Percentiles rank a stretch among this genome's conserved stretches.
phyloP scores from a whole-genome alignment of 139 green algal genomes.

The Micractinium sp. region DNA sequence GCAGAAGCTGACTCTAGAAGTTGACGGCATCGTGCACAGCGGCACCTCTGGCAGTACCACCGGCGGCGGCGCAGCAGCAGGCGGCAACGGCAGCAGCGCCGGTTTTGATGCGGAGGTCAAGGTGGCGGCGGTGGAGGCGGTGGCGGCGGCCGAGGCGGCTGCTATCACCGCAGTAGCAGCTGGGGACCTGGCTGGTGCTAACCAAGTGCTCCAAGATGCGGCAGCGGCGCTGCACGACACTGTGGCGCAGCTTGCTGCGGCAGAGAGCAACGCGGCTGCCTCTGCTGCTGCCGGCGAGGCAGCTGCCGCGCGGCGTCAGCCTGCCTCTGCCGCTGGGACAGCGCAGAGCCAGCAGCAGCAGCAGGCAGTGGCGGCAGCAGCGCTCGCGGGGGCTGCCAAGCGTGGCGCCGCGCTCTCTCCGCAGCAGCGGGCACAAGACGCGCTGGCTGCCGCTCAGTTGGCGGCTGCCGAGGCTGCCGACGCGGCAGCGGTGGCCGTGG shows the following conservation, averaged over 20 bases:
- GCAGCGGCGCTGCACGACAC: conserved; percentile 32
- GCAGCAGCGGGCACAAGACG: conserved; percentile 7
- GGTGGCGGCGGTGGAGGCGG: conserved; percentile 10
- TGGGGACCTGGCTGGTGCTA: conserved; percentile 33
- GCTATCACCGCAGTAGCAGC: conserved; percentile 21
- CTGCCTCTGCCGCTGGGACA: no score
- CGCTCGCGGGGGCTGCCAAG: no score
- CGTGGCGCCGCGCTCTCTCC: not conserved
- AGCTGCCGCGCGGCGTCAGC: no score
- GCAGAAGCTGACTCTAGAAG: conserved; percentile 38
- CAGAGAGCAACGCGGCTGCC: not conserved
- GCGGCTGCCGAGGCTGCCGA: conserved; percentile 29
- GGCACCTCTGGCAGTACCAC: not conserved
- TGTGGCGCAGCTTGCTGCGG: conserved; percentile 6
- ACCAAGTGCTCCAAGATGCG: conserved; percentile 28
- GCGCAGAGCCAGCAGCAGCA: not conserved
- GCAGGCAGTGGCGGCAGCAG: not conserved
- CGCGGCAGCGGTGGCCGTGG: conserved; percentile 14
- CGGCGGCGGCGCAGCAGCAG: not conserved
- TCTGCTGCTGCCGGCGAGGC: no score
- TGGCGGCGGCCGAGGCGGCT: conserved; percentile 23
- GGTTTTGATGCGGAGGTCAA: conserved; percentile 1
- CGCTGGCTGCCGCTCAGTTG: conserved; percentile 21
- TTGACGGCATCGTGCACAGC: conserved; percentile 34
- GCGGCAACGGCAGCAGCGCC: not conserved